Evolutionary conservation across 208 protist species (phyloP), one percentile per base, ranked within the genome.

Genomic region (Wallacemonas rigidus): DNA sequence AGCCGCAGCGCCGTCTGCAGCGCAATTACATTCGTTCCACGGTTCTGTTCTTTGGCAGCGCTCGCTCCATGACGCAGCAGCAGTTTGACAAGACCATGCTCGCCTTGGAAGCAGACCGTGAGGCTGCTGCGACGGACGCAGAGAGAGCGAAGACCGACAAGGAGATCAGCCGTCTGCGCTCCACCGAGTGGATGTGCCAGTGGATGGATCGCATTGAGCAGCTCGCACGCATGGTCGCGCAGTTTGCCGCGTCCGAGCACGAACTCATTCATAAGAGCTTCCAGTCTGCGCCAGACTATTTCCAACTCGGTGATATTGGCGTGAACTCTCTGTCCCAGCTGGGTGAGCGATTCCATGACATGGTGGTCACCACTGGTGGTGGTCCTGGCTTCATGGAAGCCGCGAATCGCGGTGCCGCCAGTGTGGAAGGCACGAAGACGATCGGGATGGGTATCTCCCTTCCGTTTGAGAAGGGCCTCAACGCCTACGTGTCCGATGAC

Each of bases 311-410:
- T 17, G 63, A 69, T 38, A 38, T 14, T 2, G 63, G 39, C 7
- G 57, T 65, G 44, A 50, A 62, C 53, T 72, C 69, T 38, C 38
- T 80, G 38, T 40, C 74, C 4, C 70, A 75, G 39, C 26, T 78
- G 14, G 65, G 70, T n/a, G 47, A 63, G 56, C 53, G 67, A 5
- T 85, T 82, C 63, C 71, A 86, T 38, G 90, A 91, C 58, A 65
- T 98, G n/a, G 83, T 94, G 68, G 83, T 98, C 41, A 92, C 90
- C 26, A 97, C 95, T 2, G 95, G 95, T 26, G 95, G 95, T 14
- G 95, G 95, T 51, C 95, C 95, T 0, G 95, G 95, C 14, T 95
- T 98, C 57, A 98, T 98, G 95, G 93, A 98, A 85, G 95, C 95
- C 12, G 95, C 95, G 9, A 98, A 98, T 81, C 77, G 81, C 38